Percentiles rank a stretch among this genome's conserved stretches.
Evolutionary conservation across 169 alveolate species (phyloP).

Genomic region (Besnoitia besnoiti): DNA sequence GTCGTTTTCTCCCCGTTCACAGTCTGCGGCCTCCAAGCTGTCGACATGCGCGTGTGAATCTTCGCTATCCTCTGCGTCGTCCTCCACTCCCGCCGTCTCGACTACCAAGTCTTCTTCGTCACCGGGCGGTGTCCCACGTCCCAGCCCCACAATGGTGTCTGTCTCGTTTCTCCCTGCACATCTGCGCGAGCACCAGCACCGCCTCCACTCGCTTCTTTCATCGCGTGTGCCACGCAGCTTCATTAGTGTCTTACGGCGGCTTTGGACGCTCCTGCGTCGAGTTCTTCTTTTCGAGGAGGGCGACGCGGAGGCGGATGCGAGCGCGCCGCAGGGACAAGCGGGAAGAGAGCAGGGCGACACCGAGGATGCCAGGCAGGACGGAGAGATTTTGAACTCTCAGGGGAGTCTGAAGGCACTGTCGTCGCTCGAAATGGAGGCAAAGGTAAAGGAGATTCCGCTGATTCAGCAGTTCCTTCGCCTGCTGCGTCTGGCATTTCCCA

Average conservation of each 20-base stretch:
- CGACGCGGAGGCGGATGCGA: background rate
- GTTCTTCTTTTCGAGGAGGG: background rate
- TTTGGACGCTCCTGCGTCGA: background rate
- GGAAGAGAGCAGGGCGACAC: no score
- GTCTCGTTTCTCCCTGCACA: background rate
- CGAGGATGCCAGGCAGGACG: no score
- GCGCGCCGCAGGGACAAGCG: background rate
- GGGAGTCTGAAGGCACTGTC: background rate
- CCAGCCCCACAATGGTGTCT: background rate
- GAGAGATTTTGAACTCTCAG: background rate
- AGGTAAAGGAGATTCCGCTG: background rate
- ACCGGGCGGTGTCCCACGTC: no score
- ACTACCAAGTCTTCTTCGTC: background rate
- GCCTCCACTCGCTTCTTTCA: background rate
- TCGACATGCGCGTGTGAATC: background rate
- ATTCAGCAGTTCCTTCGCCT: constrained; percentile 46
- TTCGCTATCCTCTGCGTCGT: background rate
- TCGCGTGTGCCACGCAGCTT: background rate
- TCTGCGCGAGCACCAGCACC: background rate
- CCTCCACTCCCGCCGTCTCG: background rate
- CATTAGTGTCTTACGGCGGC: background rate
- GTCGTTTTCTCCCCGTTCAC: background rate
- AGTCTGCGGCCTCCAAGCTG: no score
- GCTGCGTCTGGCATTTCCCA: constrained; percentile 77
- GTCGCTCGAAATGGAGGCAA: background rate